Percentiles rank a stretch among this genome's conserved stretches.
Evolutionary conservation across 2,329 filamentous ascomycete genomes (phyloP).

Genomic region (Rhynchosporium secalis): DNA sequence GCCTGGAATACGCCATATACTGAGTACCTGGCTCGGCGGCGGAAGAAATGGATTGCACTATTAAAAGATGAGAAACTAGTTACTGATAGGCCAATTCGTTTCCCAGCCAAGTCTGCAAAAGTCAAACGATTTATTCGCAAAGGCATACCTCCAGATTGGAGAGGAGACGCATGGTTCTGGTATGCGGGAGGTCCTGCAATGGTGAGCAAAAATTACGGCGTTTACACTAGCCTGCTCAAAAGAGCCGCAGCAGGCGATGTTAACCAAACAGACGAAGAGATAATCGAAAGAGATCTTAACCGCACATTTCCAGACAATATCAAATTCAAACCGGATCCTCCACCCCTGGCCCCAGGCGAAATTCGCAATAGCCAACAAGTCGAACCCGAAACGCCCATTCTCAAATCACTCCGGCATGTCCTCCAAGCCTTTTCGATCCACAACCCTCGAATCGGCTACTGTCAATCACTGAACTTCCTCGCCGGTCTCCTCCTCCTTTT

Average conservation of each 20-base stretch:
- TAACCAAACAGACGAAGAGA: slow-evolving; percentile 76
- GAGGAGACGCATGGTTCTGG: slow-evolving; percentile 96
- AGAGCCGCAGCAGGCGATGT: slow-evolving; percentile 61
- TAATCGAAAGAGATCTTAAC: slow-evolving; percentile 91
- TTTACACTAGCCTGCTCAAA: slow-evolving; percentile 70
- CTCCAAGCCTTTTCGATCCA: slow-evolving; percentile 88
- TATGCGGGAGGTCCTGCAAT: slow-evolving; percentile 86
- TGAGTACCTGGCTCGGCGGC: slow-evolving; percentile 70
- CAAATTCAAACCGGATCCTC: slow-evolving; percentile 69
- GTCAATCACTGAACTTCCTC: slow-evolving; percentile 93
- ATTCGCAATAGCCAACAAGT: slow-evolving; percentile 39
- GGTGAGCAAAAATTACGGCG: slow-evolving; percentile 70
- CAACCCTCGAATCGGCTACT: slow-evolving; percentile 90
- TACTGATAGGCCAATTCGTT: slow-evolving; percentile 70
- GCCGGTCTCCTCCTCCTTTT: slow-evolving; percentile 88
- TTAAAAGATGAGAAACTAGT: slow-evolving; percentile 75
- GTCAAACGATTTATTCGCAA: slow-evolving; percentile 90
- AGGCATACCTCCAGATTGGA: slow-evolving; percentile 89
- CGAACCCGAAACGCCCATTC: slow-evolving; percentile 68
- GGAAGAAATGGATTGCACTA: slow-evolving; percentile 78
- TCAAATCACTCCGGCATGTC: slow-evolving; percentile 79
- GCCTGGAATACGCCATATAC: slow-evolving; percentile 76
- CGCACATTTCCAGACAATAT: slow-evolving; percentile 94
- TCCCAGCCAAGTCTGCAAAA: slow-evolving; percentile 78
- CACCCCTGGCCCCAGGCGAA: slow-evolving; percentile 29